phyloP scores from a whole-genome alignment of 257 asterid species.

The Solanum bulbocastanum region DNA sequence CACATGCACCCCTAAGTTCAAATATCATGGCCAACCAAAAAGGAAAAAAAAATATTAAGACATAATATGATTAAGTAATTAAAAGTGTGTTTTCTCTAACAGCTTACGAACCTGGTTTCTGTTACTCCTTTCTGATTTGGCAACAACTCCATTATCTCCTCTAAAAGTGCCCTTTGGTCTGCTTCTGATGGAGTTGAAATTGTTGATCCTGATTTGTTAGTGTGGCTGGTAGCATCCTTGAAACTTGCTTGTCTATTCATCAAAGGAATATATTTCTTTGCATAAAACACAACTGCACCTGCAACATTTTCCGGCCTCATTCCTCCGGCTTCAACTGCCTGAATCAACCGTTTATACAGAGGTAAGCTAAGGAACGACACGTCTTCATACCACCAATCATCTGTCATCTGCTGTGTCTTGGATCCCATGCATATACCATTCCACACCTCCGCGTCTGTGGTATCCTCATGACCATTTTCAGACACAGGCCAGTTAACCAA shows the following conservation, averaged over 20 bases:
- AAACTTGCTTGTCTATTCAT: slow-evolving; percentile 4
- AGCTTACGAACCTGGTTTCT: not conserved
- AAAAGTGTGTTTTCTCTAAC: not conserved
- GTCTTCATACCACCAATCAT: slow-evolving; percentile 11
- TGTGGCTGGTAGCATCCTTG: slow-evolving; percentile 1
- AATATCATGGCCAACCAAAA: not conserved
- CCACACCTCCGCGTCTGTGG: not conserved
- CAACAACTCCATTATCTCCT: slow-evolving; percentile 4
- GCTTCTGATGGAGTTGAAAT: slow-evolving; percentile 5
- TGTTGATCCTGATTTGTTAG: not conserved
- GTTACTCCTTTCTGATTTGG: slow-evolving; percentile 5
- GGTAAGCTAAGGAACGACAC: slow-evolving; percentile 6
- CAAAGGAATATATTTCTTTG: slow-evolving; percentile 5
- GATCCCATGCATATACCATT: not conserved
- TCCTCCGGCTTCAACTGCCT: slow-evolving; percentile 1
- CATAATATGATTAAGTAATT: not conserved
- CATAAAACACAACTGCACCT: slow-evolving; percentile 7
- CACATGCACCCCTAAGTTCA: not conserved
- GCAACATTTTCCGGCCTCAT: slow-evolving; percentile 1
- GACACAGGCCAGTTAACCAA: slow-evolving; percentile 6
- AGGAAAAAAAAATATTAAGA: not conserved
- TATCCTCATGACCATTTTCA: not conserved
- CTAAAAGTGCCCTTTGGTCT: slow-evolving; percentile 7
- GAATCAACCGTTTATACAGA: slow-evolving; percentile 2
- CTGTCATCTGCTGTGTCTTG: not conserved